Evolutionary conservation across 1,284 basidiomycete genomes (phyloP).

Genomic region (Porphyrellus sp.): DNA sequence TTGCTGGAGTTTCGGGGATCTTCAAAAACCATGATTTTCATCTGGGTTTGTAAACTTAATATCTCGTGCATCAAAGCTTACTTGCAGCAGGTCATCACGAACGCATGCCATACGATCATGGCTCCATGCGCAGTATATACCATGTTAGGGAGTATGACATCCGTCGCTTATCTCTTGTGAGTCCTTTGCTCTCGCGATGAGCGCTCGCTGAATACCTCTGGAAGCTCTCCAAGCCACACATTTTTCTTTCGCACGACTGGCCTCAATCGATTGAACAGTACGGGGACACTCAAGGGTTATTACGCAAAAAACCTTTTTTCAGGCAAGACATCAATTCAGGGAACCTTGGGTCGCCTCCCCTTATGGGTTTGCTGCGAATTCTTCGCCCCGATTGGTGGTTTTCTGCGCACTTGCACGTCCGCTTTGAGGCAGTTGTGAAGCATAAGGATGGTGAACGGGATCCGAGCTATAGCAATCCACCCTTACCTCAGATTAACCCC

Average conservation of each 20-base stretch:
- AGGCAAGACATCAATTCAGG: conserved; percentile 69
- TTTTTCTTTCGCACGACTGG: conserved; percentile 98
- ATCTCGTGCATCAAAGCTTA: conserved; percentile 3
- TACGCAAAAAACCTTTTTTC: conserved; percentile 84
- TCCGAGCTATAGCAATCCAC: neutral
- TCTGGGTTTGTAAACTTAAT: conserved; percentile 49
- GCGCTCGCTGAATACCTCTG: neutral
- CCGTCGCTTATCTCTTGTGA: conserved; percentile 74
- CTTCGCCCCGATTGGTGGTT: conserved; percentile 94
- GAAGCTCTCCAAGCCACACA: conserved; percentile 60
- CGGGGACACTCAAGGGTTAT: conserved; percentile 66
- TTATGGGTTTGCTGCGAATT: conserved; percentile 73
- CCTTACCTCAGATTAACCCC: conserved; percentile 42
- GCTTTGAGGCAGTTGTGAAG: conserved; percentile 66
- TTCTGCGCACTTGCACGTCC: conserved; percentile 89
- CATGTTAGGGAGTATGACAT: conserved; percentile 89
- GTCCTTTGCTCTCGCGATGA: conserved; percentile 25
- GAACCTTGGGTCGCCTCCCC: conserved; percentile 84
- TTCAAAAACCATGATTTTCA: conserved; percentile 82
- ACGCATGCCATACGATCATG: conserved; percentile 64
- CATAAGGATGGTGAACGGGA: conserved; percentile 14
- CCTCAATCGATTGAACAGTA: conserved; percentile 83
- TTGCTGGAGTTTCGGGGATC: conserved; percentile 91
- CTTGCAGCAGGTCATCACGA: conserved; percentile 62
- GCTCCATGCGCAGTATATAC: conserved; percentile 81